Evolutionary conservation across 495 filamentous ascomycete species (phyloP), one percentile per base, ranked within the genome.

Genomic region (Daldinia bambusicola): DNA sequence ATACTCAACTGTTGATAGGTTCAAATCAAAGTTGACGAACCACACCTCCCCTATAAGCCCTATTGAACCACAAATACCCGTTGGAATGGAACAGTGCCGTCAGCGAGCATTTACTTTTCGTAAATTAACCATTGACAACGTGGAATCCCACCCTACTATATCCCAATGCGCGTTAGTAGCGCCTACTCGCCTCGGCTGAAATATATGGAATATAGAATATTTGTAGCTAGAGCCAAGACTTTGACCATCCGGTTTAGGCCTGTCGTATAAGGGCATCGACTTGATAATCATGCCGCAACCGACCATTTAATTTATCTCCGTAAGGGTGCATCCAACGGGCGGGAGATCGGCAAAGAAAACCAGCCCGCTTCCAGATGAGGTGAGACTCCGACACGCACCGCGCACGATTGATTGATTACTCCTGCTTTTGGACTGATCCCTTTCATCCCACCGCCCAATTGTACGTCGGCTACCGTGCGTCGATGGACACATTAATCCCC

Each of bases 111-210:
- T 50, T 66, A 62, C 50, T 20, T 67, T 66, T 74, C 75, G 74
- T 72, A 76, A 72, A 74, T 53, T 56, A 66, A 59, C 74, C 71
- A 77, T 72, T 68, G 61, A 69, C 57, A 63, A 57, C 45, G 58
- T 63, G 55, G 48, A 66, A 63, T 57, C 61, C 53, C 56, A 64
- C 55, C 41, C 50, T 63, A 55, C 63, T 58, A 63, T 34, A 66
- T 67, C 67, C 59, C 50, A 70, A 61, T 66, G 34, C 43, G 43
- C 52, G 43, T 66, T 69, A 52, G 70, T 55, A 43, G 58, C 61
- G 58, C 56, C 55, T 66, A 6, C 18, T 48, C 60, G 37, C 26
- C 50, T 36, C 56, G 50, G 65, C 64, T 68, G 26, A 38, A 69
- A 56, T 48, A 48, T 48, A 48, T 68, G 26, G 48, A 69, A 56